Base-by-base conservation (phyloP, 2,329 filamentous ascomycete genomes). In the Fusarium sp. region DNA sequence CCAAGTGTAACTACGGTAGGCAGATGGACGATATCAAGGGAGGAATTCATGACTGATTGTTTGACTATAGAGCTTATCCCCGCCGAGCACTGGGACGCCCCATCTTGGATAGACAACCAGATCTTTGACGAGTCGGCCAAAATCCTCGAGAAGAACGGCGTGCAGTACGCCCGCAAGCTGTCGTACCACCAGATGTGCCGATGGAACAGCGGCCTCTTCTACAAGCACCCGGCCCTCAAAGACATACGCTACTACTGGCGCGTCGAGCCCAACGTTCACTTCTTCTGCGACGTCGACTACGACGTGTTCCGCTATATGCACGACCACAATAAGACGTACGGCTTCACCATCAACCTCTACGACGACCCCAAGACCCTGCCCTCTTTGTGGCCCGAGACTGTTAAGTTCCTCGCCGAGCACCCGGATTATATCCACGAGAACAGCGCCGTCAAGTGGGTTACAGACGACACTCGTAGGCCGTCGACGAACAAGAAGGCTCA, bases 121-220 rank as follows among this genome's bases (percentile, higher is more conserved):
- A 87, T 98, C 33, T 98, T 94, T 85, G 84, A 91, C 42, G 95
- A 97, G 82, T 98, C 95, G 29, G 91, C 94, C 69, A 90, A 94
- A 80, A 90, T 97, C 10, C 89, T 99, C 65, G 88, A 94, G 79
- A 93, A 97, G 81, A 90, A 96, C 79, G 89, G 93, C 11, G 95
- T 99, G 50, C 96, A 98, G 82, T 99, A 99, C 82, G 94, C 94
- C 79, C 89, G 91, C 77, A 94, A 94, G 88, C 85, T 94, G 63
- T 98, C 95, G 58, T 99, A 99, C 85, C 96, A 98, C 84, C 94
- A 98, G 82, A 99, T 99, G 97, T 99, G 97, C 82, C 92, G 97
- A 66, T 99, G 97, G 97, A 99, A 99, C 86, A 97, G 94, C 80
- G 97, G 97, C 80, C 89, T 98, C 84, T 99, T 99, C 88, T 98